Base-by-base conservation (phyloP, 2,329 filamentous ascomycete species). In the Hysterium pulicare region DNA sequence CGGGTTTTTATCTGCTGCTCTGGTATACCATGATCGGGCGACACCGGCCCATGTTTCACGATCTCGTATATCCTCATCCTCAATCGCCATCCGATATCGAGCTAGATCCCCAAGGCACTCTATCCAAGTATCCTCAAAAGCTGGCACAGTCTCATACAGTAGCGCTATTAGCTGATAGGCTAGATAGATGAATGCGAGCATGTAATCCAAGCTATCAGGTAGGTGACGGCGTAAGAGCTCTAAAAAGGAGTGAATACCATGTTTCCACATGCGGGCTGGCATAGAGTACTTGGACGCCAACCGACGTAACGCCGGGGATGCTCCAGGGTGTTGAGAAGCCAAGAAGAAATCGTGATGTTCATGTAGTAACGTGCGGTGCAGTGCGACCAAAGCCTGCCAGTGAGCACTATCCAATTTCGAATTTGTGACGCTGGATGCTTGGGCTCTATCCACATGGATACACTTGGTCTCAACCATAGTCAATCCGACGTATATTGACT, bases 171-270 rank as follows among this genome's bases (percentile, higher is more conserved):
- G 90, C 0, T 82, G 84, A 50, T 95, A 95, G 0, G 88, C 84
- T n/a, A 89, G 66, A 45, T 91, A 90, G 1, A 95, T 86, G 41
- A 94, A 95, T 0, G 81, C 81, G 0, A 94, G 70, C 88, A 95
- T 94, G 42, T 90, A 84, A 35, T 95, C 88, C 1, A 87, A 65
- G 1, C 85, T 87, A 0, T 71, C 74, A 0, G 89, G 89, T 0
- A 94, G 68, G 3, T 82, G 77, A 50, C 87, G 81, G 1, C 41
- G 37, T 2, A 45, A 28, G 9, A 35, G 30, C 30, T 45, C 42
- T 17, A 45, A 17, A 26, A 36, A 34, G 9, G 17, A 39, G 28
- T 45, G 30, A 13, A 40, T 40, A 9, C 24, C 31, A 26, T 44
- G 21, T 33, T 40, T 39, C 41, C 31, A 44, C 13, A 44, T 90